These are phyloP conservation scores for Nannochloropsis limnetica DNA, from an alignment of 352 stramenopile species.

Conservation along the genomic window DNA sequence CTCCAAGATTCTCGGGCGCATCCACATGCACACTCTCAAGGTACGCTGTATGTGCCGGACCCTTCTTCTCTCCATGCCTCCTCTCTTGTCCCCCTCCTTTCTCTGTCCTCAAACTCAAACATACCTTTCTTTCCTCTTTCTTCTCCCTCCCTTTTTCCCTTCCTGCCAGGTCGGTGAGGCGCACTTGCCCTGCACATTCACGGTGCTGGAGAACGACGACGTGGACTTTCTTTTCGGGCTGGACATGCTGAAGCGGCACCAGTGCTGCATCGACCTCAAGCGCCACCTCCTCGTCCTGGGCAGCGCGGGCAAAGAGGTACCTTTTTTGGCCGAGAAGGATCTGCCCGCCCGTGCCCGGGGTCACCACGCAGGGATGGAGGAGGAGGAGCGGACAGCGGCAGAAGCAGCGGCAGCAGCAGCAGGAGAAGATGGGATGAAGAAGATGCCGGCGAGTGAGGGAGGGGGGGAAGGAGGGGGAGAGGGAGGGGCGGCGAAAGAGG, in stretches of 20 bases:
- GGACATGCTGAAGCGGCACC: conserved; percentile 95
- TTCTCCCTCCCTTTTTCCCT: conserved; percentile 52
- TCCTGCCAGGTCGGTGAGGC: conserved; percentile 56
- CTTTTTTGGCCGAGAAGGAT: conserved; percentile 49
- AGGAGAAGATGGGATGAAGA: neutral
- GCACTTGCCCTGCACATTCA: conserved; percentile 77
- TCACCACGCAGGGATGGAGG: conserved; percentile 21
- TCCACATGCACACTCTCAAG: conserved; percentile 81
- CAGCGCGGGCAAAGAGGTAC: conserved; percentile 43
- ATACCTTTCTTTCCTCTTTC: neutral
- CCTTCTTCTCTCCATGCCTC: neutral
- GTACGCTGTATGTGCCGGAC: neutral
- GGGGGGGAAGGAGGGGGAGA: neutral
- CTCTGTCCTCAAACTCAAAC: neutral
- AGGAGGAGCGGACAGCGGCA: neutral
- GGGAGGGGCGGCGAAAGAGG: conserved; percentile 39
- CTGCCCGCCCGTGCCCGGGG: conserved; percentile 39
- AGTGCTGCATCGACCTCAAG: conserved; percentile 86
- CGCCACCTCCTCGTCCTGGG: conserved; percentile 40
- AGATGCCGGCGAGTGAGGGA: neutral
- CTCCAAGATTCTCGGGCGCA: conserved; percentile 86
- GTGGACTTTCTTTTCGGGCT: conserved; percentile 96
- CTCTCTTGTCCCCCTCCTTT: neutral
- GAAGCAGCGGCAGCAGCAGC: neutral
- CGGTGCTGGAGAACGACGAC: conserved; percentile 74